Conservation (phyloP, 441 rosid genomes). For the Adansonia grandidieri region DNA sequence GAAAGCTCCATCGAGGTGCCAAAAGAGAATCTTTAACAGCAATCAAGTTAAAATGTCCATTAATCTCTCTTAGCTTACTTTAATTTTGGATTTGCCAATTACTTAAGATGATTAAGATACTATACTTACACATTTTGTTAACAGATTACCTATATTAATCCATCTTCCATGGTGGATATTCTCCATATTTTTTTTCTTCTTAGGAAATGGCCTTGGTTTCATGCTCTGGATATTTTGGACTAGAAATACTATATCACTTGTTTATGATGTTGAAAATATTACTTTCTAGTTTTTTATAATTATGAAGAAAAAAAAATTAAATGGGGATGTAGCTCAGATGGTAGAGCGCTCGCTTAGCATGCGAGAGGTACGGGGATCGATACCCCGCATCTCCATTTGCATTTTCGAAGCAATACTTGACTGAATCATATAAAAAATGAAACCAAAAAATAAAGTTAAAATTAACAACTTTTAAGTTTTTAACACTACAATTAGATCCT, state of each 20-base stretch:
- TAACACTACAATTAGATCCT: too few species aligned
- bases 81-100: background rate
- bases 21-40: too few species aligned
- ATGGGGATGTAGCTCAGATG: conserved; percentile 70
- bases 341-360: conserved; percentile 99
- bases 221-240: background rate
- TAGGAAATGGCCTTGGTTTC: background rate
- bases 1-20: background rate
- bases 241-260: background rate
- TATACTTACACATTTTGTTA: background rate
- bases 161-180: background rate
- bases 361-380: conserved; percentile 93
- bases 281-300: too few species aligned
- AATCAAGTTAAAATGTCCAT: background rate
- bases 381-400: conserved; percentile 66
- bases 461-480: background rate
- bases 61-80: background rate
- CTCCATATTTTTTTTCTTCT: background rate
- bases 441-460: background rate
- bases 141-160: background rate
- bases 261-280: background rate
- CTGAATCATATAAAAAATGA: background rate
- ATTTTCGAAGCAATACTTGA: background rate
- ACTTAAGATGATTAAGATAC: background rate
- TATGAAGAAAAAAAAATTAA: too few species aligned